These are phyloP conservation scores for Malus hybrid DNA, from an alignment of 331 rosid species.

Conservation along the genomic window DNA sequence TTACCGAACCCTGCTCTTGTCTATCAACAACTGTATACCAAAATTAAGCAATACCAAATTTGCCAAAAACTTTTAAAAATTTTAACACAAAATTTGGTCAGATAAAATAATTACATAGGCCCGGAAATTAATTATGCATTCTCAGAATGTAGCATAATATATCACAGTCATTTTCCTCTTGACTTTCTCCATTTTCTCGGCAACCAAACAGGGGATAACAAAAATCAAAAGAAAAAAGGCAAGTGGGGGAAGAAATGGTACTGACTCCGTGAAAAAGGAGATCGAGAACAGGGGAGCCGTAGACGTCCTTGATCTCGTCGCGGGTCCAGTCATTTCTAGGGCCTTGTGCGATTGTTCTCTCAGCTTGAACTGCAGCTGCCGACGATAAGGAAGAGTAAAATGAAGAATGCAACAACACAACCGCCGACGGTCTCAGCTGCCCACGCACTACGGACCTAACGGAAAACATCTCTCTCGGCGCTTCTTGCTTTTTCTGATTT, in stretches of 20 bases:
- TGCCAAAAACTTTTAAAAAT: neutral
- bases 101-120: neutral
- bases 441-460: slow-evolving; percentile 29
- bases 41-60: neutral
- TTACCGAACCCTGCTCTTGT: neutral
- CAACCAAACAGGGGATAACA: neutral
- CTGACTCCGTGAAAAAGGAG: slow-evolving; percentile 94
- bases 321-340: slow-evolving; percentile 75
- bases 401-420: slow-evolving; percentile 21
- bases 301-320: slow-evolving; percentile 57
- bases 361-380: slow-evolving; percentile 70
- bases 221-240: neutral
- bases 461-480: slow-evolving; percentile 27
- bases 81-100: neutral
- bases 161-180: neutral
- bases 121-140: neutral
- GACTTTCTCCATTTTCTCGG: neutral
- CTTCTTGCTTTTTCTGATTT: neutral
- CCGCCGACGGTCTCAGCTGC: slow-evolving; percentile 19
- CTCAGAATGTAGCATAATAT: neutral
- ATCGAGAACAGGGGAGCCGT: slow-evolving; percentile 83
- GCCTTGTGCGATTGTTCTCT: slow-evolving; percentile 52
- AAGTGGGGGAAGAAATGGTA: neutral
- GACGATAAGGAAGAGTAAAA: slow-evolving; percentile 40
- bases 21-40: neutral